Evolutionary conservation across 73 alveolate genomes (phyloP), one percentile per base, ranked within the genome.

Genomic region (Stentor roeselii): DNA sequence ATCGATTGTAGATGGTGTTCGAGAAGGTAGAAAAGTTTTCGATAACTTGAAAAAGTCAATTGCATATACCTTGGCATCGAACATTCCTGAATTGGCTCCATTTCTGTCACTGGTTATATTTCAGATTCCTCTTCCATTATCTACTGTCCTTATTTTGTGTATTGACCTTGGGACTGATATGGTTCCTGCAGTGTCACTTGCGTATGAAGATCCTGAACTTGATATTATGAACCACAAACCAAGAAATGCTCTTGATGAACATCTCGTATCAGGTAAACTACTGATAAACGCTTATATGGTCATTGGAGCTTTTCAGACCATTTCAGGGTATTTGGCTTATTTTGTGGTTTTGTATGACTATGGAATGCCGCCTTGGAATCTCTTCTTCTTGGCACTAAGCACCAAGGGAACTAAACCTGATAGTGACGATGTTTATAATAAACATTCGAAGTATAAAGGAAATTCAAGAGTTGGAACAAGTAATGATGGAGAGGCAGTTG

Each of bases 21-120:
- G 95, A 78, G 97, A 97, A 92, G 99, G 99, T 36, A 94, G 99
- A 84, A 91, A 91, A 74, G 95, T 97, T 84, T 97, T 94, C 78
- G 99, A 95, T 60, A 96, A 95, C 75, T 86, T 96, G 39, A 93
- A 93, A 85, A 95, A 95, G 88, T 61, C 96, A 0, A 90, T 92
- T 3, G 97, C 92, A 36, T 95, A 95, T 84, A 78, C 88, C 39
- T 86, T 95, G n/a, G 60, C 96, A 11, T 87, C 97, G 3, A 95
- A 94, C 78, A 92, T 95, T 78, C 97, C 98, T 30, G 98, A 95
- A 88, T 88, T 95, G 0, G 87, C 84, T 76, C 98, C 99, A 32
- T 94, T 94, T 87, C n/a, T 95, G 40, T 90, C 90, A 27, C 90
- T 90, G 82, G 91, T 95, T 59, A 59, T 93, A 36, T n/a, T 91